Evolutionary conservation across 192 early-diverging fungal genomes (phyloP), one percentile per base, ranked within the genome.

Genomic region (Dissophora ornata): DNA sequence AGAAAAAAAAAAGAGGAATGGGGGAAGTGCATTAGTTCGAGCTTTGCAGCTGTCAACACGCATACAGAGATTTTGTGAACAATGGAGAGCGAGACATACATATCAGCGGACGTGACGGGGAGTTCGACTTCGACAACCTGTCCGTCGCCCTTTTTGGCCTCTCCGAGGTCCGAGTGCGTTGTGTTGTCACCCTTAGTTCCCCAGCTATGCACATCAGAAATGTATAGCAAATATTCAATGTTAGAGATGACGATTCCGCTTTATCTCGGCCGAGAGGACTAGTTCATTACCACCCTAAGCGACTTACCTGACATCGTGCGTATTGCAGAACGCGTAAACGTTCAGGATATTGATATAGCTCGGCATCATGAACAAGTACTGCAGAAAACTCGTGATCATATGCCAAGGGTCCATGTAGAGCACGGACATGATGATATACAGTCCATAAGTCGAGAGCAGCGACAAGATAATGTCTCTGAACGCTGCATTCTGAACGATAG

Each of bases 321-420:
- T 87, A 74, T 95, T 95, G 69, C 89, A 91, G 71, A 93, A 94
- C 0, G 93, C 90, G 55, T 94, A 94, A 21, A 94, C 86, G 82
- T 87, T 91, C 25, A 94, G 56, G 66, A 95, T 89, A 77, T 94
- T 95, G 30, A 88, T 78, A 74, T 89, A 95, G 56, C 86, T 86
- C n/a, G 93, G 92, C 68, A 91, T 81, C 74, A 94, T 80, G 50
- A 93, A 80, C 62, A 88, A 49, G 55, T 92, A 92, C 73, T 90
- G 90, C 28, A 90, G 32, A 50, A 91, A 86, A 21, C 84, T 85
- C 5, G 89, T 92, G 21, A 94, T 71, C 86, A 92, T 90, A 59
- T 94, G 92, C 90, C 90, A 93, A 4, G 92, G 90, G 59, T 94
- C 91, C 33, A 87, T 62, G 61, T 90, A 89, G 6, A 92, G 44